These are phyloP conservation scores for Acacia acuminata DNA, from an alignment of 306 rosid genomes.

Conservation along the genomic window DNA sequence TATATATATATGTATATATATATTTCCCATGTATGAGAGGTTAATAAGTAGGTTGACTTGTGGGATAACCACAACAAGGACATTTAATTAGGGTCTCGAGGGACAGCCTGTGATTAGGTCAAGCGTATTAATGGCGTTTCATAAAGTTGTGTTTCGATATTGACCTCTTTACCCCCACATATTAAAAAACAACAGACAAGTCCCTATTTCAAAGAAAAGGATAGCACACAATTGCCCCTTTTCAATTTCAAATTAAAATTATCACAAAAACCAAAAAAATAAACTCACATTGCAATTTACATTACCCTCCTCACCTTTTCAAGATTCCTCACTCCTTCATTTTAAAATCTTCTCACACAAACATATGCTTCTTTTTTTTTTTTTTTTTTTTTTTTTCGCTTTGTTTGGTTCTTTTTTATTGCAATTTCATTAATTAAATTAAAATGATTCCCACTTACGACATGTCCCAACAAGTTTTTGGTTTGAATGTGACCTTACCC, in stretches of 20 bases:
- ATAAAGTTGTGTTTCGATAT: conserved; percentile 32
- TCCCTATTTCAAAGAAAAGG: conserved; percentile 7
- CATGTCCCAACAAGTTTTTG: not conserved
- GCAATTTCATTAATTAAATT: conserved; percentile 5
- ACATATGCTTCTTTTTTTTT: not conserved
- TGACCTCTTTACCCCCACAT: conserved; percentile 37
- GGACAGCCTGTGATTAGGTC: conserved; percentile 67
- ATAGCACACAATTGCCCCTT: not conserved
- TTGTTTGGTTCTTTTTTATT: not conserved
- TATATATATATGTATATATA: no score
- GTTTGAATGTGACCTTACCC: not conserved
- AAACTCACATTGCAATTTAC: conserved; percentile 18
- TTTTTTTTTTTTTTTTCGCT: not conserved
- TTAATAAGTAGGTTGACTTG: conserved; percentile 51
- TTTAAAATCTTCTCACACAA: not conserved
- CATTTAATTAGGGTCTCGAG: conserved; percentile 44
- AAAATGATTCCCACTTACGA: not conserved
- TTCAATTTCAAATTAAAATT: not conserved
- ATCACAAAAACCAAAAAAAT: not conserved
- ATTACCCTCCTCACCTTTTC: not conserved
- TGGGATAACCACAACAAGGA: conserved; percentile 26
- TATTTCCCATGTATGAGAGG: no score
- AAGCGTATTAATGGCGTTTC: conserved; percentile 38
- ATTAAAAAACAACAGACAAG: conserved; percentile 16
- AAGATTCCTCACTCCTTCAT: conserved; percentile 11